Evolutionary conservation across 1,139 yeast species (phyloP).

Genomic region (Pichia sp.): DNA sequence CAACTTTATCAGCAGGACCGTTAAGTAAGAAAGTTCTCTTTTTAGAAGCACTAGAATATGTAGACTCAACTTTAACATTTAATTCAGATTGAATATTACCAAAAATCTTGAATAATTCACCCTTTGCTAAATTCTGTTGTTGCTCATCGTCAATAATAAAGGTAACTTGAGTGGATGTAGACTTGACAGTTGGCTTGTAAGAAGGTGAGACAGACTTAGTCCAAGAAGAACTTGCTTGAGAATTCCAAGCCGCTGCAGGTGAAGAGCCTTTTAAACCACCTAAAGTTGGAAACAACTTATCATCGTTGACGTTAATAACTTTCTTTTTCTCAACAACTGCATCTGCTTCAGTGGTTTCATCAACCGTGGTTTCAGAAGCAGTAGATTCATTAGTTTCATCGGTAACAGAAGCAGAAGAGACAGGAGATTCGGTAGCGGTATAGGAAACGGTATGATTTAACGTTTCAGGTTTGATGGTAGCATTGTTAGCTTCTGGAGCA

Average conservation of each 20-base stretch:
- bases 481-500: conserved; percentile 19
- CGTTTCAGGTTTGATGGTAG: conserved; percentile 10
- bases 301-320: conserved; percentile 32
- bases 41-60: conserved; percentile 68
- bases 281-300: conserved; percentile 66
- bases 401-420: conserved; percentile 10
- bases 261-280: conserved; percentile 40
- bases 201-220: conserved; percentile 19
- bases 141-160: conserved; percentile 63
- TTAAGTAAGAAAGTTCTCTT: conserved; percentile 80
- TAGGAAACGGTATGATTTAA: conserved; percentile 1
- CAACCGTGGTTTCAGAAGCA: conserved; percentile 5
- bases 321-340: conserved; percentile 15
- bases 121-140: conserved; percentile 54
- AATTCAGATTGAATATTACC: conserved; percentile 54
- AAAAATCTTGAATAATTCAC: conserved; percentile 60
- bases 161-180: conserved; percentile 59
- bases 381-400: conserved; percentile 17
- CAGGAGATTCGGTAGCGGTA: conserved; percentile 4
- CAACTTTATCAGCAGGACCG: conserved; percentile 67
- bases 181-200: conserved; percentile 32
- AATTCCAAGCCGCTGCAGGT: conserved; percentile 24
- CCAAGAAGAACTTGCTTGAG: conserved; percentile 22
- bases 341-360: conserved; percentile 7
- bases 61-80: conserved; percentile 72